phyloP scores from a whole-genome alignment of 805 yeast genomes.

The Ogataea wickerhamii region DNA sequence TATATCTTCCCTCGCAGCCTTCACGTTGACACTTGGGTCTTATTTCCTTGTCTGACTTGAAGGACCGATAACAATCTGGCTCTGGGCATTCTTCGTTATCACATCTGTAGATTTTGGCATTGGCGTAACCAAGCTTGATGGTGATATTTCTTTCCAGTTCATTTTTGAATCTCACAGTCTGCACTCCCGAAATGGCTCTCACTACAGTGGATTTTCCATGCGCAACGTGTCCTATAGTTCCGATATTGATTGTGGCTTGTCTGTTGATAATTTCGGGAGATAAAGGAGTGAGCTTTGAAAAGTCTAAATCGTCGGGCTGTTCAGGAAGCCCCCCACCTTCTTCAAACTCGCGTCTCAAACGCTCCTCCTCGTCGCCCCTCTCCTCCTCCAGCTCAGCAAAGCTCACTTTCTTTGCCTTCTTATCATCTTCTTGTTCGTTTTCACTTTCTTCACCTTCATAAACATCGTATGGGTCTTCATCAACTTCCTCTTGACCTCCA shows the following conservation, averaged over 20 bases:
- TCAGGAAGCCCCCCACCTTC: slow-evolving; percentile 99
- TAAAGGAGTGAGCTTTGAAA: slow-evolving; percentile 74
- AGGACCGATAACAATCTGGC: slow-evolving; percentile 93
- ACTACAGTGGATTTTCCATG: slow-evolving; percentile 98
- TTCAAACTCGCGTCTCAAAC: slow-evolving; percentile 79
- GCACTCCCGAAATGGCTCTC: slow-evolving; percentile 98
- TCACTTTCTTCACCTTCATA: slow-evolving; percentile 36
- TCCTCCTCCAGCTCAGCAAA: slow-evolving; percentile 70
- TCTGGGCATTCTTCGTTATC: slow-evolving; percentile 81
- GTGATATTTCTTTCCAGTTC: slow-evolving; percentile 99
- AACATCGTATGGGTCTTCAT: slow-evolving; percentile 29
- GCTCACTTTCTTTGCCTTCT: slow-evolving; percentile 68
- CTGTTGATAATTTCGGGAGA: slow-evolving; percentile 95
- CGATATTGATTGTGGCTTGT: slow-evolving; percentile 98
- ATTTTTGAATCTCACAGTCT: slow-evolving; percentile 98
- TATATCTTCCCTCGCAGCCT: slow-evolving; percentile 87
- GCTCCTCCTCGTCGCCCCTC: slow-evolving; percentile 65
- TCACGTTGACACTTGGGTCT: slow-evolving; percentile 86
- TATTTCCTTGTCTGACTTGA: slow-evolving; percentile 91
- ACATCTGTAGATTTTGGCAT: slow-evolving; percentile 96
- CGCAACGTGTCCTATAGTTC: slow-evolving; percentile 98
- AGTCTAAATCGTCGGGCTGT: slow-evolving; percentile 89
- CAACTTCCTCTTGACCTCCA: slow-evolving; percentile 45
- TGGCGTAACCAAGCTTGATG: slow-evolving; percentile 97
- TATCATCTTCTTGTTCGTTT: slow-evolving; percentile 35